Conservation (phyloP, 1,284 basidiomycete species). For the Tetrapyrgos nigripes region DNA sequence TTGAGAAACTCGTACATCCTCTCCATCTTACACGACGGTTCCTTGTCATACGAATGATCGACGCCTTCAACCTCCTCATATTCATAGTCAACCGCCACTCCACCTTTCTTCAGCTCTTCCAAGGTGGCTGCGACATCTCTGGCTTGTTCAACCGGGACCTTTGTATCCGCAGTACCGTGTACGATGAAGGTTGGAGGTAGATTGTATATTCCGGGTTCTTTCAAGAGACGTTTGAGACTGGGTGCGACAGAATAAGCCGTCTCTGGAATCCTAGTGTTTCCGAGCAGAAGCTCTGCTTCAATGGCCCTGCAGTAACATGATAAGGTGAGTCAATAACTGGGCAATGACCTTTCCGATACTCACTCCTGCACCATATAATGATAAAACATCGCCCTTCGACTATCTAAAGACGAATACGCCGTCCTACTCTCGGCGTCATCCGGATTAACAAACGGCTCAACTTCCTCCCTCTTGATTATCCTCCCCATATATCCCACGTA, state of each 20-base stretch:
- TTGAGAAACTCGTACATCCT: conserved; percentile 39
- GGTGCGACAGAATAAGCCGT: conserved; percentile 35
- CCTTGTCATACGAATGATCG: conserved; percentile 41
- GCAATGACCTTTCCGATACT: conserved; percentile 10
- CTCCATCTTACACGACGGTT: conserved; percentile 36
- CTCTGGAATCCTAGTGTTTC: conserved; percentile 35
- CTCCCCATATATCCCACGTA: conserved; percentile 39
- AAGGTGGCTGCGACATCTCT: conserved; percentile 37
- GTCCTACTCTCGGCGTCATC: conserved; percentile 27
- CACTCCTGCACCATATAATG: conserved; percentile 47
- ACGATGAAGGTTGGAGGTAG: conserved; percentile 40
- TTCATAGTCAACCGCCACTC: conserved; percentile 28
- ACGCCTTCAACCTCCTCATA: conserved; percentile 37
- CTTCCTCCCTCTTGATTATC: conserved; percentile 33
- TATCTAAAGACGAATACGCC: conserved; percentile 29
- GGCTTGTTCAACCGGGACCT: conserved; percentile 39
- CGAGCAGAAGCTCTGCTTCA: conserved; percentile 35
- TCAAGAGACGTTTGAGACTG: conserved; percentile 26
- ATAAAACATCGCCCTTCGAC: conserved; percentile 39
- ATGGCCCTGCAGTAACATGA: conserved; percentile 27
- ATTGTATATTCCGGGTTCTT: conserved; percentile 20
- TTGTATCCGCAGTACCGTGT: conserved; percentile 41
- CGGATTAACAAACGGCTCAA: conserved; percentile 38
- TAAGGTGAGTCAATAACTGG: background rate
- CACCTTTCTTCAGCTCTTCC: conserved; percentile 22